Evolutionary conservation across 768 basidiomycete genomes (phyloP).

Genomic region (Pholiota microspora): DNA sequence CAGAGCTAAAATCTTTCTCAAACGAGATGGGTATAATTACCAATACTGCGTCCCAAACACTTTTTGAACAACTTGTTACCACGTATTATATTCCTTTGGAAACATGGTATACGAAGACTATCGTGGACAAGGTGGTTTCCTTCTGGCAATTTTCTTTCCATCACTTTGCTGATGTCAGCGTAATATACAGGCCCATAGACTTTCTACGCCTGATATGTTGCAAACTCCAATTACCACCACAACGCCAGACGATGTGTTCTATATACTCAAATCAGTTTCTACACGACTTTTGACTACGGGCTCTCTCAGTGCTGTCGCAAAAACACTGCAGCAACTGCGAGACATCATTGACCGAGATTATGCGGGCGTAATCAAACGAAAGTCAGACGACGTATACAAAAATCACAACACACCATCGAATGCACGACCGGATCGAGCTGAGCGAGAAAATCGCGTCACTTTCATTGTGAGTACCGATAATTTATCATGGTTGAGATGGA

Average conservation of each 20-base stretch:
- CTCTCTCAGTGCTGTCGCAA: conserved; percentile 54
- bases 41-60: conserved; percentile 47
- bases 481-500: not conserved
- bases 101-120: conserved; percentile 84
- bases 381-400: conserved; percentile 87
- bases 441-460: conserved; percentile 72
- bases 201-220: conserved; percentile 72
- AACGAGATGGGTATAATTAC: conserved; percentile 34
- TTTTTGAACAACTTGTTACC: conserved; percentile 66
- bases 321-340: conserved; percentile 59
- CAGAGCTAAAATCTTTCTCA: conserved; percentile 3
- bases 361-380: conserved; percentile 73
- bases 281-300: conserved; percentile 78
- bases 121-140: conserved; percentile 75
- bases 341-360: conserved; percentile 85
- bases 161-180: not conserved
- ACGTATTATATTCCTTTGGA: conserved; percentile 89
- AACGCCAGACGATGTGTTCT: conserved; percentile 93
- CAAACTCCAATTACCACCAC: conserved; percentile 67
- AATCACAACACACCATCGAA: conserved; percentile 40
- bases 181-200: conserved; percentile 71
- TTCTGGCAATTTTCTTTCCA: not conserved
- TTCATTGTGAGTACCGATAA: conserved; percentile 79
- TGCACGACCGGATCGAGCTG: conserved; percentile 67
- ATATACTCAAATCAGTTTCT: conserved; percentile 86